Evolutionary conservation across 768 basidiomycete species (phyloP).

Genomic region (Coprinellus micaceus): DNA sequence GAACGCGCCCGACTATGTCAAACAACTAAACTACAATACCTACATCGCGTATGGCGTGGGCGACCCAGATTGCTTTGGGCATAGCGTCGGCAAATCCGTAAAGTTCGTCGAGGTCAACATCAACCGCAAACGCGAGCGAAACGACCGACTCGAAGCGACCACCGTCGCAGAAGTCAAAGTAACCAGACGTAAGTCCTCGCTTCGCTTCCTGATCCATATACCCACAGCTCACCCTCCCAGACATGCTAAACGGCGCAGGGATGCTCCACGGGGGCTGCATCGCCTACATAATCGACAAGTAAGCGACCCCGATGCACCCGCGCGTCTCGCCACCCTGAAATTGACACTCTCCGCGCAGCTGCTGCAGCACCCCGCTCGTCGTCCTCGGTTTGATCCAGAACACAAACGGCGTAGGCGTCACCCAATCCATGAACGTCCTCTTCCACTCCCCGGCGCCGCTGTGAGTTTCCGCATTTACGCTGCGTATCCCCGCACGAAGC

Average conservation of each 20-base stretch:
- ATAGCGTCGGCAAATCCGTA: constrained; percentile 56
- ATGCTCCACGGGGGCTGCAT: constrained; percentile 77
- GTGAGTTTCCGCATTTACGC: constrained; percentile 34
- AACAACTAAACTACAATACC: constrained; percentile 65
- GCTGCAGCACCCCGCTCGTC: constrained; percentile 65
- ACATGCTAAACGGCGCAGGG: constrained; percentile 72
- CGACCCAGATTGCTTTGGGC: constrained; percentile 56
- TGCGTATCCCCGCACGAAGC: neutral
- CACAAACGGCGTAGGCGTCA: constrained; percentile 71
- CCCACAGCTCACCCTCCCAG: constrained; percentile 29
- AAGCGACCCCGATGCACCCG: constrained; percentile 11
- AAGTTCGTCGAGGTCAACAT: constrained; percentile 59
- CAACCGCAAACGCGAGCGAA: constrained; percentile 41
- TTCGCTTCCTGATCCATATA: neutral
- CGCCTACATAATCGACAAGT: constrained; percentile 75
- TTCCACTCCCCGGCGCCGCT: constrained; percentile 66
- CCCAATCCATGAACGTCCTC: constrained; percentile 63
- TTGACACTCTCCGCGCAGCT: too few species aligned
- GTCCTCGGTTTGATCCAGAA: constrained; percentile 58
- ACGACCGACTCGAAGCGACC: constrained; percentile 54
- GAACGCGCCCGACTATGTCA: constrained; percentile 58
- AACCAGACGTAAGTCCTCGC: constrained; percentile 48
- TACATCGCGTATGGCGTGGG: constrained; percentile 72
- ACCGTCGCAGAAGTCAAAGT: constrained; percentile 62
- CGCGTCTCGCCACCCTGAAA: neutral